Base-by-base conservation (phyloP, 257 asterid genomes). In the Solanum phureja region DNA sequence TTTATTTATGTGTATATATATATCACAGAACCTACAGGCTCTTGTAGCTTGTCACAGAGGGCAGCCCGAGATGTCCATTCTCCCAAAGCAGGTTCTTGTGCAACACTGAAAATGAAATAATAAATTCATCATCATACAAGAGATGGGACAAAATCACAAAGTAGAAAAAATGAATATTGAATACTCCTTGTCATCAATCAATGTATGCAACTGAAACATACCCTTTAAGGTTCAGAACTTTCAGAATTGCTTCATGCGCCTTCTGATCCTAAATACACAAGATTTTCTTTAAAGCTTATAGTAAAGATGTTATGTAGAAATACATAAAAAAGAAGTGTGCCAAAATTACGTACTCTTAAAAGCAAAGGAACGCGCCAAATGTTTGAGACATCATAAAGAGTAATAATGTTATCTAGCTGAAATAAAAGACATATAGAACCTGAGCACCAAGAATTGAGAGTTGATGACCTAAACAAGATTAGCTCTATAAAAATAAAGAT, bases 321-420 rank as follows among this genome's bases (percentile, higher is more conserved):
- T 44, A 38, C n/a, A 21, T 42, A 16, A 72, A 44, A 24, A 71
- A 87, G 18, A 52, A 86, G 24, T 27, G 81, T 83, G 56, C 56
- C 37, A 46, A 42, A 35, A 62, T 9, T 37, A 88, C 96, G 88
- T 87, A 96, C 98, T 91, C 90, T 90, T 90, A 96, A 94, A 92
- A 95, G 98, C 94, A 94, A 90, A 83, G 99, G 99, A 84, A 96
- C 89, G 24, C 85, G 95, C 99, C 99, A 96, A 85, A 96, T 95
- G 92, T 96, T 95, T 77, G 99, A 90, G 89, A 96, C 99, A 88
- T 96, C 98, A 42, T 91, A 90, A 83, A 96, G 95, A 21, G 95
- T 94, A 88, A 96, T 88, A 82, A 95, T 94, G 94, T 93, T 87
- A 87, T 93, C 94, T 27, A 91, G 82, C 99, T 96, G 93, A 69